Conservation (phyloP, 108 stramenopile species). For the Fragilaria radians region DNA sequence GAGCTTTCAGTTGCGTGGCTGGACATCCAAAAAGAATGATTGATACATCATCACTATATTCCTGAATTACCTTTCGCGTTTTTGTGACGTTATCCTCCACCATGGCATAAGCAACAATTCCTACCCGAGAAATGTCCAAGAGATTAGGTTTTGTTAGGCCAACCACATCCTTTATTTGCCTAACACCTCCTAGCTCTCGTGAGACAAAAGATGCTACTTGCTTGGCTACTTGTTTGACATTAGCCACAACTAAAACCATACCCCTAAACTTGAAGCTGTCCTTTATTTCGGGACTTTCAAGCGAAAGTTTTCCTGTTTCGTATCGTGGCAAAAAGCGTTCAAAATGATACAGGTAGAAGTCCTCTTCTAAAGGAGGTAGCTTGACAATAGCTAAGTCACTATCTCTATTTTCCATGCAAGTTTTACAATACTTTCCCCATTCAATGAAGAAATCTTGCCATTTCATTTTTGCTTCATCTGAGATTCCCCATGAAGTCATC, state of each 20-base stretch:
- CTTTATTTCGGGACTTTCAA: background rate
- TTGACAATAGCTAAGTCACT: background rate
- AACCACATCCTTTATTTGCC: too few relatives aligned
- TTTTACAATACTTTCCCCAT: slow-evolving; percentile 52
- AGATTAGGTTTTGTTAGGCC: too few relatives aligned
- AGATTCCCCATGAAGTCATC: slow-evolving; percentile 59
- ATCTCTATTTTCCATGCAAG: slow-evolving; percentile 2
- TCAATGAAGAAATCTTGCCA: slow-evolving; percentile 62
- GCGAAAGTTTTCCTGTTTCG: slow-evolving; percentile 17
- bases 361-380: slow-evolving; percentile 31
- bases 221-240: slow-evolving; percentile 17
- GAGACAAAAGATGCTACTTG: slow-evolving; percentile 29
- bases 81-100: slow-evolving; percentile 1
- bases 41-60: slow-evolving; percentile 17
- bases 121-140: slow-evolving; percentile 8
- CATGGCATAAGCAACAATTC: slow-evolving; percentile 15
- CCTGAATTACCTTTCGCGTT: slow-evolving; percentile 8
- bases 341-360: slow-evolving; percentile 44
- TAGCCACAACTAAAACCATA: slow-evolving; percentile 38
- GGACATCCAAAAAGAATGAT: slow-evolving; percentile 33
- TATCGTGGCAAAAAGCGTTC: slow-evolving; percentile 41
- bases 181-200: slow-evolving; percentile 13
- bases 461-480: slow-evolving; percentile 27
- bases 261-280: slow-evolving; percentile 22
- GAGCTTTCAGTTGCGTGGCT: too few relatives aligned